These are phyloP conservation scores for Blepharisma japonicum DNA, from an alignment of 73 alveolate species.

Conservation along the genomic window DNA sequence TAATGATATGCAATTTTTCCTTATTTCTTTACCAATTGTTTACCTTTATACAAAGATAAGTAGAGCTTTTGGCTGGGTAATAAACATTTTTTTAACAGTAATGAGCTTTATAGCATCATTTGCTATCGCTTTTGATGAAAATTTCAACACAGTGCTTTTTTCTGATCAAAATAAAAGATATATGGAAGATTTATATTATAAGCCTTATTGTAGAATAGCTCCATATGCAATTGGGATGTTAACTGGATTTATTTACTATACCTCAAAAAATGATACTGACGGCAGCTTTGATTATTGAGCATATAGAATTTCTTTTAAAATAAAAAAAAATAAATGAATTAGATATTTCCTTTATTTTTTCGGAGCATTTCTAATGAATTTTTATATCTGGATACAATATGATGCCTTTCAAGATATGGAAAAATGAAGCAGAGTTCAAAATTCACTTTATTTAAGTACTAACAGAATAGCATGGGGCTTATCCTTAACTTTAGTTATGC, in stretches of 20 bases:
- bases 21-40: not conserved
- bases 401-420: not conserved
- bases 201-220: constrained; percentile 3
- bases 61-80: not conserved
- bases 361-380: not conserved
- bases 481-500: not conserved
- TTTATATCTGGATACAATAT: not conserved
- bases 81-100: not conserved
- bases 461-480: not conserved
- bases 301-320: not conserved
- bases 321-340: not conserved
- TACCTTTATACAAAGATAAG: not conserved
- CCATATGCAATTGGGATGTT: not conserved
- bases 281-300: not conserved
- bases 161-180: not conserved
- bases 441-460: not conserved
- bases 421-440: not conserved
- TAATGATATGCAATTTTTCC: not conserved
- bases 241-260: constrained; percentile 2
- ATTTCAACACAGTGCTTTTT: not conserved
- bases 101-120: not conserved
- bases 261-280: not conserved
- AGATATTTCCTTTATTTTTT: not conserved
- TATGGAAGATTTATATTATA: not conserved
- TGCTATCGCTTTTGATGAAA: not conserved